Percentiles rank a stretch among this genome's conserved stretches.
Conservation (phyloP, 2,329 filamentous ascomycete genomes). For the Annulohypoxylon truncatum region DNA sequence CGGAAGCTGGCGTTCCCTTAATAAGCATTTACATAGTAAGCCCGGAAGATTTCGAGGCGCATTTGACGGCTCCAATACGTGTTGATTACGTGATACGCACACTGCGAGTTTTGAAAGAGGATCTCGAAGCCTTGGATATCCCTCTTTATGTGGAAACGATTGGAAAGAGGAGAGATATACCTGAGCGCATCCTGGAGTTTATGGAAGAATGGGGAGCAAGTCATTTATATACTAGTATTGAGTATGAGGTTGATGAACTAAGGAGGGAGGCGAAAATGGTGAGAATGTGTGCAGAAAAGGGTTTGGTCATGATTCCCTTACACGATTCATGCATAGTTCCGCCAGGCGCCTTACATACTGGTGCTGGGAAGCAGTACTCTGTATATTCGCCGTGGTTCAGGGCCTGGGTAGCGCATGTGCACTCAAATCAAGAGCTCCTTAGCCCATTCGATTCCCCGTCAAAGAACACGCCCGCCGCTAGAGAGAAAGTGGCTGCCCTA, state of each 20-base stretch:
- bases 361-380: conserved; percentile 80
- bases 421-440: conserved; percentile 75
- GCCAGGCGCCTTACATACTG: conserved; percentile 74
- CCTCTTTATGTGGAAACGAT: conserved; percentile 82
- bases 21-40: conserved; percentile 83
- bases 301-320: conserved; percentile 75
- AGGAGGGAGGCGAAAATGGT: conserved; percentile 78
- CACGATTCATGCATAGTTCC: conserved; percentile 87
- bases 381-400: conserved; percentile 88
- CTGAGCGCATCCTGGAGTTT: conserved; percentile 70
- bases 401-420: conserved; percentile 78
- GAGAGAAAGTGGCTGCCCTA: conserved; percentile 47
- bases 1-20: conserved; percentile 74
- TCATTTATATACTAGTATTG: conserved; percentile 84
- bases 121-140: conserved; percentile 77
- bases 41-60: conserved; percentile 86
- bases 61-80: conserved; percentile 76
- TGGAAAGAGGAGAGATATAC: conserved; percentile 71
- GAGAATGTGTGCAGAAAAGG: conserved; percentile 68
- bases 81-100: conserved; percentile 86
- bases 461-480: conserved; percentile 63
- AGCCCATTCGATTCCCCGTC: conserved; percentile 68
- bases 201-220: conserved; percentile 77
- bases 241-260: conserved; percentile 93
- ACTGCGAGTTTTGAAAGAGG: conserved; percentile 71